Conservation (phyloP, 2,329 filamentous ascomycete species). For the Alternaria infectoria region DNA sequence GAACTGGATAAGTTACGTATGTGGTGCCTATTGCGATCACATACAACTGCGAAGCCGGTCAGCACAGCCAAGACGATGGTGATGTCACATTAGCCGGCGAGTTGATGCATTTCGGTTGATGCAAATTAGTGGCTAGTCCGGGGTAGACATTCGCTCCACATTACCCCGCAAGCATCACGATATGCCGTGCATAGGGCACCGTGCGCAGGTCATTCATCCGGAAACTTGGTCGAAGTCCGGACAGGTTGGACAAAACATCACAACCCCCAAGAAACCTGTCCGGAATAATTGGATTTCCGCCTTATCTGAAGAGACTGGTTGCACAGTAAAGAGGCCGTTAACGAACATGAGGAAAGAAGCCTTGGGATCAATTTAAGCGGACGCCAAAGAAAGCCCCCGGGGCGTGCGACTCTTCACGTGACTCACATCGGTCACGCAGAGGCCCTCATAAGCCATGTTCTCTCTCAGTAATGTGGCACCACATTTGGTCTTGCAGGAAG, state of each 20-base stretch:
- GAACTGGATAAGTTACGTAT: neutral
- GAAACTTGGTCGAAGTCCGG: neutral
- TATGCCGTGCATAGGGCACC: neutral
- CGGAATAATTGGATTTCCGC: neutral
- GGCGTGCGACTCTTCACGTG: neutral
- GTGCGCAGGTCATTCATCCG: neutral
- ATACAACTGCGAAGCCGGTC: neutral
- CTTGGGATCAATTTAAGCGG: neutral
- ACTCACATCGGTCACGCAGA: neutral
- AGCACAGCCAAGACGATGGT: neutral
- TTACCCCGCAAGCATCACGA: neutral
- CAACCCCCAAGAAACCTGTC: neutral
- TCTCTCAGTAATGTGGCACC: conserved; percentile 28
- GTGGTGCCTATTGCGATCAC: no score
- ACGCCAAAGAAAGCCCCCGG: neutral
- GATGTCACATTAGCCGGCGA: neutral
- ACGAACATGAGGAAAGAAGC: neutral
- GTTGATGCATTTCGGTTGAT: neutral
- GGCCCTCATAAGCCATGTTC: neutral
- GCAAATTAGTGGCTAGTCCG: conserved; percentile 6
- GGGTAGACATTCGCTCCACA: conserved; percentile 10
- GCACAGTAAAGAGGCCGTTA: neutral
- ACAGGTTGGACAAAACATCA: neutral
- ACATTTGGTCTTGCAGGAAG: conserved; percentile 28
- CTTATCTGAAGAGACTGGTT: neutral